Evolutionary conservation across 2,329 filamentous ascomycete genomes (phyloP), one percentile per base, ranked within the genome.

Genomic region (Talaromyces sp.): DNA sequence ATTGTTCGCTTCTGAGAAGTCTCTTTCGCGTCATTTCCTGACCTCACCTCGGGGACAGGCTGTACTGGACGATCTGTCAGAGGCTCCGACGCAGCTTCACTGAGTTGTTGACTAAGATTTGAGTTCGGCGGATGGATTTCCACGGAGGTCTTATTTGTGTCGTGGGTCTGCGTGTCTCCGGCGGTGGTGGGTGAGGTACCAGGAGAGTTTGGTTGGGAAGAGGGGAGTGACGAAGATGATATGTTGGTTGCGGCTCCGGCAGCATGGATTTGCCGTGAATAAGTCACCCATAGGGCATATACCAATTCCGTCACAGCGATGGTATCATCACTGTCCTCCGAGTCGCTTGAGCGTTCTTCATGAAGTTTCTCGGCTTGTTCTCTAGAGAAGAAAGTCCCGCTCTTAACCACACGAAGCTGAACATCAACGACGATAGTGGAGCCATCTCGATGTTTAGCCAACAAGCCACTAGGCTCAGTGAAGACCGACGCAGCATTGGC

Each of bases 231-330:
- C 9, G 57, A 61, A 16, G 68, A 62, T 32, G 64, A 52, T n/a
- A 86, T 78, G 17, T 82, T 78, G n/a, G 83, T 81, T 42, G 86
- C 71, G 47, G 82, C 78, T 55, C 85, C 85, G 33, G 86, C 82
- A 14, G 90, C 88, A 70, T 99, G 94, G 11, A 97, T 80, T 66
- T 97, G 91, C 57, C 92, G 84, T 16, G 93, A 97, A 70, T 97
- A 99, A 1, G 93, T 97, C 61, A 99, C 88, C 94, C 94, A 99
- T 27, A 99, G 77, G 10, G 94, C 94, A 75, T 92, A 97, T 0
- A 97, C 91, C 57, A 96, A 83, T 70, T 97, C 91, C 14, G 86
- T 84, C 56, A 81, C 72, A n/a, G 82, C 80, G 8, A 77, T 65
- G 7, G 68, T 65, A 41, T 70, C 75, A 61, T 70, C 65, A 44